Percentiles rank a stretch among this genome's conserved stretches.
Evolutionary conservation across 768 basidiomycete genomes (phyloP).

Genomic region (Boletellus emodensis): DNA sequence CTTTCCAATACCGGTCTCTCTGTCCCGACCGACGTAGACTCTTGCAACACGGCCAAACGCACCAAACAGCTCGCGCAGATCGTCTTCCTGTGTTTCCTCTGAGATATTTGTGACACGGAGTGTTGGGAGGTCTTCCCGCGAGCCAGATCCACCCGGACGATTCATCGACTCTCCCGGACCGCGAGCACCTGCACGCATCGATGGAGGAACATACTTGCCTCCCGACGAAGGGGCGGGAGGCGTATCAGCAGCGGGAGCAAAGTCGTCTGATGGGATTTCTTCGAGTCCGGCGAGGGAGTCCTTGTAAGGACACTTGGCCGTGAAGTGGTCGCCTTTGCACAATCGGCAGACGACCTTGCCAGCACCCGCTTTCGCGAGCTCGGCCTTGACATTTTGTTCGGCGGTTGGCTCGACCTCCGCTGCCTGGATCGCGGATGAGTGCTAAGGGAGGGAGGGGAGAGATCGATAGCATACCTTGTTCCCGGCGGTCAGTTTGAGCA

Average conservation of each 20-base stretch:
- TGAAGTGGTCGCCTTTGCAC: slow-evolving; percentile 97
- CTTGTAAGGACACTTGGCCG: slow-evolving; percentile 97
- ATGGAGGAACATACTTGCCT: slow-evolving; percentile 93
- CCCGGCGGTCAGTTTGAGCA: slow-evolving; percentile 57
- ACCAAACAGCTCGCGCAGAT: slow-evolving; percentile 88
- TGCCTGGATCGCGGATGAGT: slow-evolving; percentile 33
- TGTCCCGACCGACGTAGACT: slow-evolving; percentile 92
- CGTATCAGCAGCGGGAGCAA: slow-evolving; percentile 34
- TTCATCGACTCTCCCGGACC: slow-evolving; percentile 75
- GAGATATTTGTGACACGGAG: slow-evolving; percentile 96
- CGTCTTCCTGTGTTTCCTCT: slow-evolving; percentile 91
- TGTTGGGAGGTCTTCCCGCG: slow-evolving; percentile 90
- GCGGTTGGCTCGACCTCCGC: slow-evolving; percentile 63
- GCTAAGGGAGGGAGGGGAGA: neutral
- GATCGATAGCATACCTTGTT: slow-evolving; percentile 48
- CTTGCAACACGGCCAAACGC: slow-evolving; percentile 80
- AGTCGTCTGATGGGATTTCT: slow-evolving; percentile 37
- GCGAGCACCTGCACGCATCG: slow-evolving; percentile 71
- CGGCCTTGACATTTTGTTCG: slow-evolving; percentile 62
- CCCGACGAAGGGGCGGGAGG: slow-evolving; percentile 38
- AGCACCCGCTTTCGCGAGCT: slow-evolving; percentile 67
- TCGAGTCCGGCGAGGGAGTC: slow-evolving; percentile 82
- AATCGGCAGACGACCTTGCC: slow-evolving; percentile 90
- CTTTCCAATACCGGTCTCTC: slow-evolving; percentile 92
- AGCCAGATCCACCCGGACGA: slow-evolving; percentile 40